Evolutionary conservation across 306 rosid species (phyloP), one percentile per base, ranked within the genome.

Genomic region (Rosa lucieae): DNA sequence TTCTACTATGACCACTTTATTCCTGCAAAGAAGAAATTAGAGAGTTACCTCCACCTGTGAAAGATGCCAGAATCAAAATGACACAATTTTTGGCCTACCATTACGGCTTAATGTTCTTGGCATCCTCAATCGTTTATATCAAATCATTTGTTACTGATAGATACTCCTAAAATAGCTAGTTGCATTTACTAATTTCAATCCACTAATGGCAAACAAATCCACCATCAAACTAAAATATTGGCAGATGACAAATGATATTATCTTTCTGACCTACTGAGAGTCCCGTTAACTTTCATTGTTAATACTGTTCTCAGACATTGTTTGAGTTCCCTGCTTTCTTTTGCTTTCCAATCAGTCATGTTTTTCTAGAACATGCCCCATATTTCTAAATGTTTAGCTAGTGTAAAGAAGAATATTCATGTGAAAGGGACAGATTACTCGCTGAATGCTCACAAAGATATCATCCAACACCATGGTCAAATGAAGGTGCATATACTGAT

Each of bases 401-500:
- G 55, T 48, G 46, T 39, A 26, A 21, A 55, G 12, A 12, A 26
- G 67, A 63, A 13, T 46, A 44, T 49, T 58, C 42, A 37, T 4
- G 70, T 74, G 69, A 70, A 74, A 46, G 61, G 63, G 18, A 65
- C 79, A 83, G 79, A 85, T 44, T 81, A 90, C 98, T 88, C 84
- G 91, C 98, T 85, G 89, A 77, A 68, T 83, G 90, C 84, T 87
- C 86, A 93, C 93, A 77, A 88, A 88, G 77, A 92, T 87, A 83
- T 91, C 97, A 77, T 76, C 97, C 99, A 83, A 92, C 84, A 53
- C 95, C 92, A 85, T 91, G 97, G 87, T 91, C 97, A 86, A 91
- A 93, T n/a, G 98, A 91, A 11, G 99, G 98, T 51, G 23, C 97
- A 87, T 86, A 91, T 62, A 92, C 94, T 42, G 97, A 92, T 81